Evolutionary conservation across 2,329 filamentous ascomycete genomes (phyloP), one percentile per base, ranked within the genome.

Genomic region (Alternaria dauci): DNA sequence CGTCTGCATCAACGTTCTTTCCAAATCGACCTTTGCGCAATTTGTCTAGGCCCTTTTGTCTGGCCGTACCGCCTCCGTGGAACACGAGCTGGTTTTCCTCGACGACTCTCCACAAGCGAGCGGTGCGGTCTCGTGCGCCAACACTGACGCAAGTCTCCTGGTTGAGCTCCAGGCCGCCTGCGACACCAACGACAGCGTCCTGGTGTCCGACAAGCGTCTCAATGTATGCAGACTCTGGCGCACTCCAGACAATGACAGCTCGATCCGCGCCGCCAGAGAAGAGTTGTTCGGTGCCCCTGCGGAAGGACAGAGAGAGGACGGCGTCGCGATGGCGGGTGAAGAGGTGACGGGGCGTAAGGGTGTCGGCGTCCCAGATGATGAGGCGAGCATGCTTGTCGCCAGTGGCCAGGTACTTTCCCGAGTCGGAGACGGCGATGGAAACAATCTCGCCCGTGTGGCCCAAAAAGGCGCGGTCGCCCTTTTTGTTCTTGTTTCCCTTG

Each of bases 201-300:
- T 97, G 94, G 80, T 99, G 95, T 44, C 95, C 95, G 75, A 97
- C 98, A 0, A 99, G 84, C 0, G 94, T 98, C 79, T 99, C 95
- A 30, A 97, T 88, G 74, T 98, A 99, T 46, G 94, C 93, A 63
- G 97, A 85, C 76, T 96, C 93, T 70, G 97, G 91, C 43, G 97
- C 83, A 68, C 91, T 94, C 93, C 94, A 99, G 32, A 96, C 91
- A 79, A 98, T 98, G 75, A 99, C 90, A 3, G 94, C 97, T 42
- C 95, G 88, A 79, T 99, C 95, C 72, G 90, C 91, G 55, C 92
- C 95, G 59, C 91, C 90, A 4, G 93, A 96, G 81, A 96, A 99
- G 20, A 99, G 82, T 79, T 97, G 94, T 73, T 97, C 96, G 36
- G 86, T 94, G 51, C 91, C 92, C 63, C 92, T 86, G 38, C 93